Percentiles rank a stretch among this genome's conserved stretches.
phyloP scores from a whole-genome alignment of 1,139 yeast species.

The Yamadazyma pseudoaaseri region DNA sequence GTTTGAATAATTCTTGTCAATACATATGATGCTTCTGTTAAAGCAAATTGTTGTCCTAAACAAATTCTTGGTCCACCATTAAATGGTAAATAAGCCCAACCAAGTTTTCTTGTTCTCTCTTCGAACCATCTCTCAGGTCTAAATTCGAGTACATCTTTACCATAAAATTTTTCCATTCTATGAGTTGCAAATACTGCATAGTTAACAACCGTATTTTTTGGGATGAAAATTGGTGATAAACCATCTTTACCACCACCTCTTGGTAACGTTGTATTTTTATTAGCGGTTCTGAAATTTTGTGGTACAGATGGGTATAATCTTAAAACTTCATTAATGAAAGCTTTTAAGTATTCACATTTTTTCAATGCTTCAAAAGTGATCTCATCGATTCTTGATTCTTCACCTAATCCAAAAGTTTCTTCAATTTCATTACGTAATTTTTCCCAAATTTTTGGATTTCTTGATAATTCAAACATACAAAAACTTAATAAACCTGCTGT shows the following conservation, averaged over 20 bases:
- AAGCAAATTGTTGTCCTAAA: slow-evolving; percentile 53
- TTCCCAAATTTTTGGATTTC: slow-evolving; percentile 32
- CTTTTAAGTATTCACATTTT: slow-evolving; percentile 44
- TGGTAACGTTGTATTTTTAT: slow-evolving; percentile 45
- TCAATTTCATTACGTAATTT: slow-evolving; percentile 33
- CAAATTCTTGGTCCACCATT: slow-evolving; percentile 59
- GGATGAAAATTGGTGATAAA: slow-evolving; percentile 34
- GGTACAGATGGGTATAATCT: slow-evolving; percentile 55
- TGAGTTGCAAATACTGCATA: slow-evolving; percentile 44
- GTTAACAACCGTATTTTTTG: slow-evolving; percentile 37
- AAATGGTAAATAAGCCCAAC: slow-evolving; percentile 51
- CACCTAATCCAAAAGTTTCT: slow-evolving; percentile 31
- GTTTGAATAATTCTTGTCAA: slow-evolving; percentile 36
- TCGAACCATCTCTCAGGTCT: slow-evolving; percentile 47
- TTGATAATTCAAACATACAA: slow-evolving; percentile 35
- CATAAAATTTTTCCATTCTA: slow-evolving; percentile 38
- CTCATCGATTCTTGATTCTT: slow-evolving; percentile 24
- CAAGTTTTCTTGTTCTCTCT: slow-evolving; percentile 18
- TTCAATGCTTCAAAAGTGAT: slow-evolving; percentile 47
- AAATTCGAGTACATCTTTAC: slow-evolving; percentile 40
- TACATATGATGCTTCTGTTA: slow-evolving; percentile 50
- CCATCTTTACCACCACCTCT: slow-evolving; percentile 51
- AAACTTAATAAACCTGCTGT: slow-evolving; percentile 45
- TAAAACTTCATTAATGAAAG: slow-evolving; percentile 45
- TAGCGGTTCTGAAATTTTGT: slow-evolving; percentile 41